phyloP scores from a whole-genome alignment of 2,329 filamentous ascomycete genomes.

The Ophiostoma perfectum region DNA sequence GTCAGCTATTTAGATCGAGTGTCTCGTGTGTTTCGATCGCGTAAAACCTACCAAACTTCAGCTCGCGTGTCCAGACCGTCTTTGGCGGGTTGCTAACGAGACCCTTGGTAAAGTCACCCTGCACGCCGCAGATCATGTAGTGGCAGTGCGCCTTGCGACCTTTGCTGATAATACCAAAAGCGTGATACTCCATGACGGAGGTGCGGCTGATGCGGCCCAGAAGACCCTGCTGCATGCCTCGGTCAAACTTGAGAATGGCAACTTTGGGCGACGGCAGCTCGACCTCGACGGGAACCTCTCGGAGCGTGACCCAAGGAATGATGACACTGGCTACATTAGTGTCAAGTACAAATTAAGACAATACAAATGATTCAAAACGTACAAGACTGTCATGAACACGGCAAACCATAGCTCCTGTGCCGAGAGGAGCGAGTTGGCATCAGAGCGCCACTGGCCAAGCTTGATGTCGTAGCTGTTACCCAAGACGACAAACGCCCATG shows the following conservation, averaged over 20 bases:
- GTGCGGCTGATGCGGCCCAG: slow-evolving; percentile 39
- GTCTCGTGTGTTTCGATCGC: not conserved
- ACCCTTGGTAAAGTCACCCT: slow-evolving; percentile 39
- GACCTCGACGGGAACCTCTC: not conserved
- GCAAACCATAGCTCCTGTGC: slow-evolving; percentile 1
- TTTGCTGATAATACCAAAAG: slow-evolving; percentile 38
- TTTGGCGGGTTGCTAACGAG: slow-evolving; percentile 39
- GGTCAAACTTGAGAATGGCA: slow-evolving; percentile 37
- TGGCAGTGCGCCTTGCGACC: slow-evolving; percentile 28
- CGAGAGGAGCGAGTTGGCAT: not conserved
- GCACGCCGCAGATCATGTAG: slow-evolving; percentile 42
- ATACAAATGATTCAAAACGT: not conserved
- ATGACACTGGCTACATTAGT: not conserved
- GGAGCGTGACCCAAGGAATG: not conserved
- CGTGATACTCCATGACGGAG: slow-evolving; percentile 41
- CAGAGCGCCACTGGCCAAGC: not conserved
- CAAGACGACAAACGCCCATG: not conserved
- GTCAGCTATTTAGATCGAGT: slow-evolving; percentile 25
- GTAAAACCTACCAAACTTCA: not conserved
- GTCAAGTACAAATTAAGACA: not conserved
- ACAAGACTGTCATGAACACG: not conserved
- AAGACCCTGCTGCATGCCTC: slow-evolving; percentile 41
- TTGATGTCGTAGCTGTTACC: not conserved
- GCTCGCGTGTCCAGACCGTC: slow-evolving; percentile 34
- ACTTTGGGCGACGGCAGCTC: slow-evolving; percentile 32